Evolutionary conservation across 129 eudicot species (phyloP).

Genomic region (Rutidosis leptorrhynchoides): DNA sequence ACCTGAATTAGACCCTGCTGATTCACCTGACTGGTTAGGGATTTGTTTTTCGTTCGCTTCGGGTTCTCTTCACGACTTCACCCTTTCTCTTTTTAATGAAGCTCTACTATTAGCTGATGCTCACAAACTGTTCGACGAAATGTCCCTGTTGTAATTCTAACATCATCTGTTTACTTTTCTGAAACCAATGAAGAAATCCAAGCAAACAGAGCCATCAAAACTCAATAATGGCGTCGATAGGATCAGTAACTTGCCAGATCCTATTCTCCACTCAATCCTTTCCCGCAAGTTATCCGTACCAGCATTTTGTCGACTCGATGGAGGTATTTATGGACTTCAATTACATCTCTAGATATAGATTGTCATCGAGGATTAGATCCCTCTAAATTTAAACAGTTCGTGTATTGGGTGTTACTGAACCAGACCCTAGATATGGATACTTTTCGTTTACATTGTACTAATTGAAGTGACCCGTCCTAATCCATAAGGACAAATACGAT

Average conservation of each 20-base stretch:
- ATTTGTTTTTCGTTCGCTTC: no score
- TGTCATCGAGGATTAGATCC: background rate
- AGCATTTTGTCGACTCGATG: constrained; percentile 27
- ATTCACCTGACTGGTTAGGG: no score
- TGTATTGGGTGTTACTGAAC: background rate
- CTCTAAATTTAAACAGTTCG: constrained; percentile 14
- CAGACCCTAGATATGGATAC: constrained; percentile 10
- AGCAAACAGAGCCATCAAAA: background rate
- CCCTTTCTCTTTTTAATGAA: background rate
- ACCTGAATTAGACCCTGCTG: no score
- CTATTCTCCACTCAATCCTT: constrained; percentile 22
- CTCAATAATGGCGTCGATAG: background rate
- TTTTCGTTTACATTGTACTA: constrained; percentile 7
- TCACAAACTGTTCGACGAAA: background rate
- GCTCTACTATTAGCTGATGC: background rate
- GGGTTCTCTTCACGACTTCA: no score
- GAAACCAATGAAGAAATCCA: constrained; percentile 16
- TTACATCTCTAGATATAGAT: constrained; percentile 17
- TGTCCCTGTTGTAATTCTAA: background rate
- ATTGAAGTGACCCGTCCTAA: no score
- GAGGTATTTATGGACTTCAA: constrained; percentile 28
- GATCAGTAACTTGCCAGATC: constrained; percentile 22
- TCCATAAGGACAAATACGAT: no score
- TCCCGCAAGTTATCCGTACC: constrained; percentile 10
- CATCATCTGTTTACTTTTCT: no score